Evolutionary conservation across 352 stramenopile genomes (phyloP), one percentile per base, ranked within the genome.

Genomic region (Phytophthora melonis): DNA sequence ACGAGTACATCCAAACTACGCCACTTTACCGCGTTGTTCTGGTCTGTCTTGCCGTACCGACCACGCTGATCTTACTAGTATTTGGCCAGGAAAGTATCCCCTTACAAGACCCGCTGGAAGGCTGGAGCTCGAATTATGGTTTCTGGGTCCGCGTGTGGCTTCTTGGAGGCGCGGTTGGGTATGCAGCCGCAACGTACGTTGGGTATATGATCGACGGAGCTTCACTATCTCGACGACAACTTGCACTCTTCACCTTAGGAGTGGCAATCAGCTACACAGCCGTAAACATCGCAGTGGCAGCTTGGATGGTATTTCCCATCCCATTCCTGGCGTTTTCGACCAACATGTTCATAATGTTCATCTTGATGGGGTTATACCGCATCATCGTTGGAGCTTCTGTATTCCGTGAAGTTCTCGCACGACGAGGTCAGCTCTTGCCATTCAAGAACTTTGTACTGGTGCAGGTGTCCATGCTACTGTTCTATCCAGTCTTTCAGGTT

Each of bases 201-300:
- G 47, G 47, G 10, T 54, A 54, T 54, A 54, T 54, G 47, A 54
- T 54, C 47, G 47, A 54, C 14, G 47, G 47, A 54, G 47, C 47
- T 30, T 7, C 2, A 18, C 19, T 54, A 27, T 30, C 47, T 10
- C 19, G n/a, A 30, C 47, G n/a, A 3, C 47, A 54, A 27, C 47
- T 54, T 4, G n/a, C 19, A 1, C 8, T 54, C 47, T 54, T 27
- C 19, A 27, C 16, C 25, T 9, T n/a, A 5, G 47, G 19, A 54
- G 47, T 30, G 19, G 47, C 47, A 16, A 27, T 54, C 6, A 54
- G 47, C 19, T 54, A 54, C 47, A 27, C 47, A 18, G 47, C 19
- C 8, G 47, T 27, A 27, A 54, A 54, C 3, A 36, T 57, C 16
- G 16, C 25, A 36, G 50, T 57, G 10, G 50, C 50, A 18, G 50